Evolutionary conservation across 1,139 yeast species (phyloP).

Genomic region (Nakaseomyces nivariensis): DNA sequence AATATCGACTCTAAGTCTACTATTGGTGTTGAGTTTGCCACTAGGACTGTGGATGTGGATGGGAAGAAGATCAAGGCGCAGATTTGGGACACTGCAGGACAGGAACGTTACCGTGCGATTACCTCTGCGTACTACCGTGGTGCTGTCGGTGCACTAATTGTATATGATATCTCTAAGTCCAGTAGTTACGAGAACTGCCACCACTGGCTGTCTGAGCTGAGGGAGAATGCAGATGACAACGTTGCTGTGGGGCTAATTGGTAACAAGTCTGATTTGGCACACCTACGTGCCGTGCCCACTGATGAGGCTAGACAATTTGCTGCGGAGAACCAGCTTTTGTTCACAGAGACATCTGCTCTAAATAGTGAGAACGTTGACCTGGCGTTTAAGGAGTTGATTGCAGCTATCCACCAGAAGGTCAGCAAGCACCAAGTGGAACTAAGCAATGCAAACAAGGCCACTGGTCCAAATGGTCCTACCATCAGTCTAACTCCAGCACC

Average conservation of each 20-base stretch:
- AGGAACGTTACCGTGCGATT: constrained; percentile 95
- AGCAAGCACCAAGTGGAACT: constrained; percentile 80
- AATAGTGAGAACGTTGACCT: constrained; percentile 91
- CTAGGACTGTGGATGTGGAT: constrained; percentile 88
- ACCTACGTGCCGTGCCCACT: constrained; percentile 92
- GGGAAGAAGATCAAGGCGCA: constrained; percentile 95
- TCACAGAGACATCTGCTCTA: constrained; percentile 93
- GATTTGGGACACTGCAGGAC: constrained; percentile 99
- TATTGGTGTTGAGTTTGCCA: constrained; percentile 96
- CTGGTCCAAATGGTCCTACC: constrained; percentile 65
- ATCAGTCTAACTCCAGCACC: constrained; percentile 92
- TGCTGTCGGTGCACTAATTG: constrained; percentile 94
- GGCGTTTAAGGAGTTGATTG: constrained; percentile 85
- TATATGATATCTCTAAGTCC: constrained; percentile 89
- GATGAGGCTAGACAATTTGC: constrained; percentile 97
- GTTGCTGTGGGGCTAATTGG: constrained; percentile 95
- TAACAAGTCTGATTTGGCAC: constrained; percentile 91
- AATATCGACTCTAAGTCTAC: constrained; percentile 90
- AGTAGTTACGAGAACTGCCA: constrained; percentile 89
- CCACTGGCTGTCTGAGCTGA: constrained; percentile 90
- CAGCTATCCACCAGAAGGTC: constrained; percentile 88
- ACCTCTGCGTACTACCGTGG: constrained; percentile 97
- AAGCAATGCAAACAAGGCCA: constrained; percentile 12
- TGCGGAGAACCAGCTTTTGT: constrained; percentile 78
- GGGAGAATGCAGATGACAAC: constrained; percentile 95